A percentile compares a stretch with the other conserved stretches of the same genome.
Evolutionary conservation across 768 basidiomycete genomes (phyloP).

Genomic region (Suillus americanus): DNA sequence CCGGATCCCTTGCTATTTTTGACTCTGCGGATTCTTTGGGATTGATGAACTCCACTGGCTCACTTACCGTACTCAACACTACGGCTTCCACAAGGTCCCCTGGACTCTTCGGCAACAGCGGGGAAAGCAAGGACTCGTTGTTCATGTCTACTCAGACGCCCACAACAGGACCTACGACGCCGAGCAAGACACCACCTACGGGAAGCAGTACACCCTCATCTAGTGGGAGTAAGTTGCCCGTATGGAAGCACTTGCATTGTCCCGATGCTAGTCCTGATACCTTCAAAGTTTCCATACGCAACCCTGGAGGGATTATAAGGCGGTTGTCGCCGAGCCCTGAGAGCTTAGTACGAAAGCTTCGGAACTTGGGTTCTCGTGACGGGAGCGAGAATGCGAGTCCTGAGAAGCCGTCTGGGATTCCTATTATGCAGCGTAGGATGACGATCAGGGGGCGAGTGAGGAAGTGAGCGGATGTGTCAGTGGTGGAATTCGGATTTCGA

Average conservation of each 20-base stretch:
- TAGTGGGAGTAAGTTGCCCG: constrained; percentile 29
- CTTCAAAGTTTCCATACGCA: constrained; percentile 13
- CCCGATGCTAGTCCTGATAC: constrained; percentile 26
- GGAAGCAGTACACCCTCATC: constrained; percentile 1
- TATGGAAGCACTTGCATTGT: constrained; percentile 25
- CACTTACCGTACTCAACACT: constrained; percentile 12
- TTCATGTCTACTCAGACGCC: constrained; percentile 27
- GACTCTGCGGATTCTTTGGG: background rate
- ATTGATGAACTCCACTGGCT: background rate
- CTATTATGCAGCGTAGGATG: constrained; percentile 27
- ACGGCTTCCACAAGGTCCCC: constrained; percentile 15
- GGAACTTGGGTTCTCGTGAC: constrained; percentile 19
- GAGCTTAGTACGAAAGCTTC: constrained; percentile 22
- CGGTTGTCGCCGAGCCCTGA: constrained; percentile 17
- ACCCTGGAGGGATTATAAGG: background rate
- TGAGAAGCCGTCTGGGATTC: constrained; percentile 26
- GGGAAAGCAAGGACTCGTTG: constrained; percentile 18
- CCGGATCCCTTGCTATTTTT: constrained; percentile 13
- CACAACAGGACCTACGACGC: constrained; percentile 23
- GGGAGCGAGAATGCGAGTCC: constrained; percentile 23
- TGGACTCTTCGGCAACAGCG: constrained; percentile 1
- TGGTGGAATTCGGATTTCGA: background rate
- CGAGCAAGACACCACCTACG: constrained; percentile 21
- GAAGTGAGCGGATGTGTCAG: constrained; percentile 7
- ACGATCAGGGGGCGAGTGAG: constrained; percentile 26